Evolutionary conservation across 2,329 filamentous ascomycete genomes (phyloP), one percentile per base, ranked within the genome.

Genomic region (Podosphaera leucotricha): DNA sequence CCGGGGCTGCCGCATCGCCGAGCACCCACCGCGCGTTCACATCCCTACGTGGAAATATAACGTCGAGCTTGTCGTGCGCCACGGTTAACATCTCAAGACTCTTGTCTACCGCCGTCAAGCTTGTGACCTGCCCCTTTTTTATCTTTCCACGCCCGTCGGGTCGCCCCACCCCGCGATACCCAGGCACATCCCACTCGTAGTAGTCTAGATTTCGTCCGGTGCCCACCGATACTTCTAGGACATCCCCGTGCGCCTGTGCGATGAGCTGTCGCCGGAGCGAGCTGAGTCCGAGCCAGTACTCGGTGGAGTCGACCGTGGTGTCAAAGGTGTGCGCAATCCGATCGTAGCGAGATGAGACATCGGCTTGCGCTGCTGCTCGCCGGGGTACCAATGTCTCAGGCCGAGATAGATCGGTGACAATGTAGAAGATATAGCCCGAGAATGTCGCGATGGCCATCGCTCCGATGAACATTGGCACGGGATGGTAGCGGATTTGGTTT

Each of bases 71-170:
- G 22, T 61, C 61, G 22, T 71, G 63, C 15, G 73, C 68, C 19
- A 77, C 63, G 46, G 68, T 66, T 2, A 78, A 60, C 68, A 77
- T 76, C 44, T 72, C 66, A 20, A 61, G 62, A 11, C 70, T 72
- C 43, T 75, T 71, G 52, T 77, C 74, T 10, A 77, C 60, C 21
- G 71, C 74, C 1, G 74, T 77, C 50, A 73, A 76, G 43, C 69
- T 71, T 2, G 64, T 59, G 10, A 77, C 53, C 40, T 58, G 60
- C 26, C 46, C 58, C 43, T 49, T 57, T 47, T 51, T 54, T 2
- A 53, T 50, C n/a, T 50, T 45, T 2, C 48, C 45, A 11, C 35
- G 46, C 8, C 24, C 42, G 41, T 50, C 50, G 16, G 52, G 43
- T 20, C 50, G 53, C 1, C 50, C 52, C 4, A 53, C 50, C 1